Evolutionary conservation across 352 stramenopile species (phyloP).

Genomic region (Thalassiosira oceanica): DNA sequence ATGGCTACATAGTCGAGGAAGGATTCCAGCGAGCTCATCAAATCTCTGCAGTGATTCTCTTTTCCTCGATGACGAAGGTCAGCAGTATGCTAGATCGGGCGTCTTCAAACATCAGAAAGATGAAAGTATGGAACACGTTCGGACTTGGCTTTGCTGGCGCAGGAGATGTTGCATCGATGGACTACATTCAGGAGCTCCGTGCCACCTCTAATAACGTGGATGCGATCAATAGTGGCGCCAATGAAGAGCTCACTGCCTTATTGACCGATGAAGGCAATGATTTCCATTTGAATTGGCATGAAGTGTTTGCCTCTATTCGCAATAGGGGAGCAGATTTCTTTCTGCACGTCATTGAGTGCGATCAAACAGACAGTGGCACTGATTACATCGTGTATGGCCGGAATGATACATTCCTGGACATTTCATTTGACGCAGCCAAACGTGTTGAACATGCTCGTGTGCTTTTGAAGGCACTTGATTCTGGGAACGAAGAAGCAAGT

Average conservation of each 20-base stretch:
- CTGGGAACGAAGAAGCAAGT: constrained; percentile 15
- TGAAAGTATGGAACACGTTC: constrained; percentile 39
- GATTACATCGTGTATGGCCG: constrained; percentile 42
- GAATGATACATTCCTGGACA: constrained; percentile 41
- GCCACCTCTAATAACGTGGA: constrained; percentile 33
- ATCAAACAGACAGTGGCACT: constrained; percentile 17
- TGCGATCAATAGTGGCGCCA: constrained; percentile 25
- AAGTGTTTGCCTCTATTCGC: constrained; percentile 40
- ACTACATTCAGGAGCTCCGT: constrained; percentile 34
- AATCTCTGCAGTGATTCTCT: constrained; percentile 39
- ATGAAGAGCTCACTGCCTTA: constrained; percentile 19
- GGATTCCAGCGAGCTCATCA: constrained; percentile 40
- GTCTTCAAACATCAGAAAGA: constrained; percentile 31
- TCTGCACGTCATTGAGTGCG: constrained; percentile 38
- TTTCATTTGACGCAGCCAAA: constrained; percentile 11
- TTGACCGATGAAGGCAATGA: constrained; percentile 32
- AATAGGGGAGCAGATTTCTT: constrained; percentile 36
- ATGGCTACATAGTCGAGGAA: constrained; percentile 47
- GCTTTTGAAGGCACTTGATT: constrained; percentile 21
- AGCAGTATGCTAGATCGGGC: constrained; percentile 25
- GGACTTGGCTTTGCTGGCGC: constrained; percentile 8
- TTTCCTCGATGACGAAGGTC: constrained; percentile 37
- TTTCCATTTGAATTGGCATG: constrained; percentile 36
- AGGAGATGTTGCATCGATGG: constrained; percentile 6
- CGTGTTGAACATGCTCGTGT: constrained; percentile 15